A percentile compares a stretch with the other conserved stretches of the same genome.
These are phyloP conservation scores for Saccharomycopsis lassenensis DNA, from an alignment of 805 yeast genomes.

Conservation along the genomic window DNA sequence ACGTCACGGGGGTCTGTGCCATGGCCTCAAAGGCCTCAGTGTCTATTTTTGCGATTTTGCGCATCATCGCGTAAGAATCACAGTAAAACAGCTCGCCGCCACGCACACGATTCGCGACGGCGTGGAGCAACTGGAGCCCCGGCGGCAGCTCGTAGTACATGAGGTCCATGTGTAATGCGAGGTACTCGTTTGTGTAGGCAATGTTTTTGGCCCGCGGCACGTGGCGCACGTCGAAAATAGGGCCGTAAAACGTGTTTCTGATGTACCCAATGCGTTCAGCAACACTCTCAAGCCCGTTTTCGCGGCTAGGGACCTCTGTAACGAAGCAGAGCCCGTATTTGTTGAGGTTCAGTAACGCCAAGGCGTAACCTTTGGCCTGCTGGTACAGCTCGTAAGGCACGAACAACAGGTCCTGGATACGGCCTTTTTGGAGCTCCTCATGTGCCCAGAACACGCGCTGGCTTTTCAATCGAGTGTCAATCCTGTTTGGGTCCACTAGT, in stretches of 20 bases:
- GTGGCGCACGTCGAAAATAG: slow-evolving; percentile 52
- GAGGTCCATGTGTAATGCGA: slow-evolving; percentile 72
- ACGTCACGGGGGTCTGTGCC: slow-evolving; percentile 50
- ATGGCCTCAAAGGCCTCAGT: slow-evolving; percentile 56
- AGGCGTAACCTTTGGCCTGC: too few relatives aligned
- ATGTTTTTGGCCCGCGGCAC: slow-evolving; percentile 50
- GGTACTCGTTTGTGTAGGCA: slow-evolving; percentile 51
- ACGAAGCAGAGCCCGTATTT: slow-evolving; percentile 47
- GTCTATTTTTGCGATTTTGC: slow-evolving; percentile 39
- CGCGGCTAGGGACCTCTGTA: slow-evolving; percentile 38
- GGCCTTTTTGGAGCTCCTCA: too few relatives aligned
- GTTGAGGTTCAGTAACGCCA: slow-evolving; percentile 36
- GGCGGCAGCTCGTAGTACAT: slow-evolving; percentile 74
- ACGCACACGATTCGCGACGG: slow-evolving; percentile 34
- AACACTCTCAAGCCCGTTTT: slow-evolving; percentile 30
- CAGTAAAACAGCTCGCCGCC: slow-evolving; percentile 60
- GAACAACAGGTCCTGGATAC: too few relatives aligned
- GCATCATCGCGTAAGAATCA: slow-evolving; percentile 58
- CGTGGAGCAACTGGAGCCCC: slow-evolving; percentile 61
- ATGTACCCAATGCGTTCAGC: slow-evolving; percentile 55
- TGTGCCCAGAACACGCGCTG: too few relatives aligned
- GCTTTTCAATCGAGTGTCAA: too few relatives aligned
- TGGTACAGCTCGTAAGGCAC: too few relatives aligned
- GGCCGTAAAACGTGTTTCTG: slow-evolving; percentile 62
- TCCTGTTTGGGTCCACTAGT: too few relatives aligned